A percentile compares a stretch with the other conserved stretches of the same genome.
Conservation (phyloP, 768 basidiomycete genomes). For the Trametes cinnabarina region DNA sequence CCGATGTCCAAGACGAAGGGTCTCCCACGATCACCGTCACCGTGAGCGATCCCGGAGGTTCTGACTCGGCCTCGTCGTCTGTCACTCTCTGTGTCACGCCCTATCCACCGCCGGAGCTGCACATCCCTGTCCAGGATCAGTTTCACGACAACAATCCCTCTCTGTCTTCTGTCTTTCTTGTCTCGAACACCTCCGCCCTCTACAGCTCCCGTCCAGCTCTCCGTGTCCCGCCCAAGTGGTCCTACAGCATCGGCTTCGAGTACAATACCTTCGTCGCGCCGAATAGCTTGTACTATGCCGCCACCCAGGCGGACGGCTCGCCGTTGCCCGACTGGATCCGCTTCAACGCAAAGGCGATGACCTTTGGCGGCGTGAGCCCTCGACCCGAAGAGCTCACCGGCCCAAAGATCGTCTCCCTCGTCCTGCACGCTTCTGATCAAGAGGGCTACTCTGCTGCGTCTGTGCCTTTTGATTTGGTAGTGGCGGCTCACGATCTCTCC, state of each 20-base stretch:
- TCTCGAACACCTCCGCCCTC: slow-evolving; percentile 61
- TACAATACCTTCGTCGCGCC: slow-evolving; percentile 51
- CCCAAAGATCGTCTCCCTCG: slow-evolving; percentile 48
- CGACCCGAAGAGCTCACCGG: slow-evolving; percentile 35
- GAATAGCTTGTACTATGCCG: slow-evolving; percentile 52
- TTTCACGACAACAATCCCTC: slow-evolving; percentile 59
- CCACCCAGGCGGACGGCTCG: slow-evolving; percentile 64
- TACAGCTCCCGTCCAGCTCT: slow-evolving; percentile 47
- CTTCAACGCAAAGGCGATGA: slow-evolving; percentile 66
- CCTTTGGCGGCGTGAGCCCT: slow-evolving; percentile 80
- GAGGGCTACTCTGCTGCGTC: slow-evolving; percentile 64
- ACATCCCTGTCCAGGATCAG: slow-evolving; percentile 54
- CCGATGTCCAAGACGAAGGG: slow-evolving; percentile 61
- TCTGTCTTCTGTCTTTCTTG: slow-evolving; percentile 73
- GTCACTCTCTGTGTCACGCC: slow-evolving; percentile 59
- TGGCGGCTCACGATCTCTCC: slow-evolving; percentile 70
- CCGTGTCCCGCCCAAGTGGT: slow-evolving; percentile 79
- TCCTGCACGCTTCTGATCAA: slow-evolving; percentile 68
- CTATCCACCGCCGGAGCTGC: slow-evolving; percentile 50
- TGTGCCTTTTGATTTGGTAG: slow-evolving; percentile 61
- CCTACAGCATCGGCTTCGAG: slow-evolving; percentile 85
- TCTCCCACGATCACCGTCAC: slow-evolving; percentile 57
- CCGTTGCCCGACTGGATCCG: slow-evolving; percentile 71
- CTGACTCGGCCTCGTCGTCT: slow-evolving; percentile 44
- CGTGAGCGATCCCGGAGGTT: slow-evolving; percentile 53